phyloP scores from a whole-genome alignment of 1,139 yeast genomes.

The Fermentozyma sake region DNA sequence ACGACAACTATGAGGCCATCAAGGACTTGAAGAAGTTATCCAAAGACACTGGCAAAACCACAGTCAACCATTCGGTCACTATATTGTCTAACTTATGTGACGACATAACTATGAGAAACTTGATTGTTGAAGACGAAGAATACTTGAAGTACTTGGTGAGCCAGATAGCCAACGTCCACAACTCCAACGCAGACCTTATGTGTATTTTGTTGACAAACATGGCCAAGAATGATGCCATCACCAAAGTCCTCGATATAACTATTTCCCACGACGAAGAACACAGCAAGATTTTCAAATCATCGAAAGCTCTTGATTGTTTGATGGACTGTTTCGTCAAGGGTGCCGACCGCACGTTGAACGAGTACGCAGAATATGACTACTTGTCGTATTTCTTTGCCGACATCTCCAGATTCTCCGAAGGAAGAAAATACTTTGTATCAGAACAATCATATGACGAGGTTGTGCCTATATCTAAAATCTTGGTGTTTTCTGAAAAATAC shows the following conservation, averaged over 20 bases:
- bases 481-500: conserved; percentile 79
- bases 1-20: conserved; percentile 68
- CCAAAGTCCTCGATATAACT: conserved; percentile 48
- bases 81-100: conserved; percentile 81
- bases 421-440: conserved; percentile 72
- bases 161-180: conserved; percentile 51
- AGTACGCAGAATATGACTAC: conserved; percentile 74
- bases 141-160: conserved; percentile 54
- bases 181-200: conserved; percentile 74
- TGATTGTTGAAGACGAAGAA: conserved; percentile 60
- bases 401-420: conserved; percentile 64
- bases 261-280: conserved; percentile 29
- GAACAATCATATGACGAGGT: conserved; percentile 72
- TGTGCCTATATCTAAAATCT: conserved; percentile 72
- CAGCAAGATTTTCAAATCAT: conserved; percentile 47
- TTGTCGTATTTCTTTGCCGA: conserved; percentile 89
- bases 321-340: conserved; percentile 93
- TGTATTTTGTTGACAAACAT: conserved; percentile 81
- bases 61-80: conserved; percentile 67
- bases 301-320: conserved; percentile 68
- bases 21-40: conserved; percentile 64
- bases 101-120: conserved; percentile 55
- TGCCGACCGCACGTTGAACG: conserved; percentile 63
- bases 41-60: conserved; percentile 47
- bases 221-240: conserved; percentile 70